phyloP scores from a whole-genome alignment of 805 yeast genomes.

The Saturnispora quitensis region DNA sequence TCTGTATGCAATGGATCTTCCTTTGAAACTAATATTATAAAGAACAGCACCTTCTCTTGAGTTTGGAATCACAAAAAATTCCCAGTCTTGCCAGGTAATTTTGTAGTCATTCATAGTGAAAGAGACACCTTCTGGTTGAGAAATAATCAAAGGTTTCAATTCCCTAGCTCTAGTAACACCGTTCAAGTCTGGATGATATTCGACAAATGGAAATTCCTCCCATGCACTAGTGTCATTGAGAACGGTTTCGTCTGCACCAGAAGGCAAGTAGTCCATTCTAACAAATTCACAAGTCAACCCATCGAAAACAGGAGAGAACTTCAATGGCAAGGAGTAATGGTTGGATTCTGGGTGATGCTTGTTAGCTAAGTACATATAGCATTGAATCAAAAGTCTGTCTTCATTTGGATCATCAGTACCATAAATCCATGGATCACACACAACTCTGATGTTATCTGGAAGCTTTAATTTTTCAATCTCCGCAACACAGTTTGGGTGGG shows the following conservation, averaged over 20 bases:
- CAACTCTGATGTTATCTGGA: conserved; percentile 44
- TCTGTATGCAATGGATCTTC: conserved; percentile 68
- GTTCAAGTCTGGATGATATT: conserved; percentile 65
- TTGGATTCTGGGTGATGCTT: conserved; percentile 62
- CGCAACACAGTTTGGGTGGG: conserved; percentile 50
- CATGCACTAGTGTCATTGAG: conserved; percentile 48
- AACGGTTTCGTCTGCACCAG: conserved; percentile 59
- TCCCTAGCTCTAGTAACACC: conserved; percentile 43
- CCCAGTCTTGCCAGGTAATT: conserved; percentile 79
- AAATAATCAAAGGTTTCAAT: conserved; percentile 58
- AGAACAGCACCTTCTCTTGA: conserved; percentile 74
- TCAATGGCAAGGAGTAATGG: conserved; percentile 67
- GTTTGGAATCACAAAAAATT: conserved; percentile 59
- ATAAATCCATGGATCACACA: conserved; percentile 79
- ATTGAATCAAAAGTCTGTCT: conserved; percentile 55
- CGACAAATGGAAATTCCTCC: conserved; percentile 52
- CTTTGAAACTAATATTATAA: conserved; percentile 65
- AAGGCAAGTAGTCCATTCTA: conserved; percentile 67
- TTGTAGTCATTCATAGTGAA: conserved; percentile 51
- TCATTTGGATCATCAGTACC: conserved; percentile 62
- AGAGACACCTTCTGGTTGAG: conserved; percentile 77
- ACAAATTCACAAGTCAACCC: conserved; percentile 49
- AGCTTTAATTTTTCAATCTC: conserved; percentile 61
- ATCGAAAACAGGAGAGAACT: conserved; percentile 67
- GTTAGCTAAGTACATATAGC: conserved; percentile 63